Evolutionary conservation across 2,329 filamentous ascomycete species (phyloP).

Genomic region (Diaporthe humulicola): DNA sequence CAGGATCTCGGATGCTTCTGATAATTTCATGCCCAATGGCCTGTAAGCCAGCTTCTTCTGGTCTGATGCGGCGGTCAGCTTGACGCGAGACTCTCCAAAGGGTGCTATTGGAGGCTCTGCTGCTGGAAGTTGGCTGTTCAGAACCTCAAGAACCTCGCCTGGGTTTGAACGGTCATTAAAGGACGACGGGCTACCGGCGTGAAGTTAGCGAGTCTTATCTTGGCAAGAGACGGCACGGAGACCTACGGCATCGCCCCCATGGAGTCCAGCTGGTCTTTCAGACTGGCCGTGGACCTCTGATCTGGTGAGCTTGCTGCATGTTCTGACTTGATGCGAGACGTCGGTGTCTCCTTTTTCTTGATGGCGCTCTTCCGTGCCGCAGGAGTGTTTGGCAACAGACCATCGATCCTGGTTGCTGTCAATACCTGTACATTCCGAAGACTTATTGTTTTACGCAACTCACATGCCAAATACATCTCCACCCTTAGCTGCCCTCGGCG

Average conservation of each 20-base stretch:
- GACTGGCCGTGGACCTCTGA: slow-evolving; percentile 55
- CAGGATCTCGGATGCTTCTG: slow-evolving; percentile 90
- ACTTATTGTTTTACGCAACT: slow-evolving; percentile 43
- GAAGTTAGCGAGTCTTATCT: neutral
- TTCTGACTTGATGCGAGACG: slow-evolving; percentile 60
- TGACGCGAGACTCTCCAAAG: slow-evolving; percentile 82
- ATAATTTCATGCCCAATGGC: slow-evolving; percentile 93
- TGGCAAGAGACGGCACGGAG: neutral
- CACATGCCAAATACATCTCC: slow-evolving; percentile 88
- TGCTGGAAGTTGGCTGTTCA: slow-evolving; percentile 80
- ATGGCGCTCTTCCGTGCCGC: slow-evolving; percentile 55
- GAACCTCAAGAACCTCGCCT: slow-evolving; percentile 84
- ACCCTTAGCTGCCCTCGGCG: slow-evolving; percentile 71
- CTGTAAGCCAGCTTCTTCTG: slow-evolving; percentile 93
- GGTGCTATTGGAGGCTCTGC: slow-evolving; percentile 79
- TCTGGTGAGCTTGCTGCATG: slow-evolving; percentile 60
- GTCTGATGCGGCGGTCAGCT: slow-evolving; percentile 87
- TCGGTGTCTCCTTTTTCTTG: slow-evolving; percentile 60
- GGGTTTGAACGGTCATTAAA: slow-evolving; percentile 85
- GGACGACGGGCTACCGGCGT: slow-evolving; percentile 63
- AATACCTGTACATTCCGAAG: slow-evolving; percentile 39
- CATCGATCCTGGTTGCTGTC: slow-evolving; percentile 68
- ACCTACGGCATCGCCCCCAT: slow-evolving; percentile 56
- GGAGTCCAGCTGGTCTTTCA: slow-evolving; percentile 56
- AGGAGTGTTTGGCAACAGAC: slow-evolving; percentile 75